Evolutionary conservation across 2,329 filamentous ascomycete genomes (phyloP).

Genomic region (Xylariaceae sp.): DNA sequence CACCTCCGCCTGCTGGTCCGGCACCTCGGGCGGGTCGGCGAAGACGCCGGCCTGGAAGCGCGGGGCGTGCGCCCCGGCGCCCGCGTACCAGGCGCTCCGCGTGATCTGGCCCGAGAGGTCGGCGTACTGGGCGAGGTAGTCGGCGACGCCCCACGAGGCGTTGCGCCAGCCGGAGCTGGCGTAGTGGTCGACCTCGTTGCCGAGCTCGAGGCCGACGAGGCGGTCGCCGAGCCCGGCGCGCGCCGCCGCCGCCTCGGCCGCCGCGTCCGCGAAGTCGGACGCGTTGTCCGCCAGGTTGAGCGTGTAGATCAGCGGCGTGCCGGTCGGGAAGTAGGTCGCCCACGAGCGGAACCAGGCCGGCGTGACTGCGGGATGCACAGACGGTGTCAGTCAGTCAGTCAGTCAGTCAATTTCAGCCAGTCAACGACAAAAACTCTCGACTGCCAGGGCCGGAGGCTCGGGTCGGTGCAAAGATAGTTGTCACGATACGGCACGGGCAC

Average conservation of each 20-base stretch:
- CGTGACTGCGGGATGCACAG: too few species aligned
- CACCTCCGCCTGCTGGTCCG: slow-evolving; percentile 28
- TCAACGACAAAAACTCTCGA: too few species aligned
- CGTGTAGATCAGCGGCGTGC: slow-evolving; percentile 25
- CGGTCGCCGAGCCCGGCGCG: slow-evolving; percentile 20
- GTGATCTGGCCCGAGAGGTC: slow-evolving; percentile 25
- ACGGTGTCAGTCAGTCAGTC: too few species aligned
- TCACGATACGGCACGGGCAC: too few species aligned
- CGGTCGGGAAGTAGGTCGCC: slow-evolving; percentile 24
- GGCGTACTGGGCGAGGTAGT: slow-evolving; percentile 26
- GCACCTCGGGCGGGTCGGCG: slow-evolving; percentile 28
- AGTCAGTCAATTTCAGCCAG: too few species aligned
- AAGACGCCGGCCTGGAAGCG: slow-evolving; percentile 28
- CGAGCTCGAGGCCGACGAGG: slow-evolving; percentile 26
- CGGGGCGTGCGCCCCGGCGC: slow-evolving; percentile 9
- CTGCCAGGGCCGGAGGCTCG: too few species aligned
- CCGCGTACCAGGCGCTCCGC: slow-evolving; percentile 22
- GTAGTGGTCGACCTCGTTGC: slow-evolving; percentile 31
- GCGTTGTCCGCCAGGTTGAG: slow-evolving; percentile 26
- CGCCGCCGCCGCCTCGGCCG: slow-evolving; percentile 22
- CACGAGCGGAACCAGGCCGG: slow-evolving; percentile 25
- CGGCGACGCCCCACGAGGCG: slow-evolving; percentile 20
- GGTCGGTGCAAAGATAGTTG: too few species aligned
- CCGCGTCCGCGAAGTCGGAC: slow-evolving; percentile 21
- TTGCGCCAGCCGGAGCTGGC: slow-evolving; percentile 27